Percentiles rank a stretch among this genome's conserved stretches.
Evolutionary conservation across 352 stramenopile genomes (phyloP).

Genomic region (Thalassiosira hispida): DNA sequence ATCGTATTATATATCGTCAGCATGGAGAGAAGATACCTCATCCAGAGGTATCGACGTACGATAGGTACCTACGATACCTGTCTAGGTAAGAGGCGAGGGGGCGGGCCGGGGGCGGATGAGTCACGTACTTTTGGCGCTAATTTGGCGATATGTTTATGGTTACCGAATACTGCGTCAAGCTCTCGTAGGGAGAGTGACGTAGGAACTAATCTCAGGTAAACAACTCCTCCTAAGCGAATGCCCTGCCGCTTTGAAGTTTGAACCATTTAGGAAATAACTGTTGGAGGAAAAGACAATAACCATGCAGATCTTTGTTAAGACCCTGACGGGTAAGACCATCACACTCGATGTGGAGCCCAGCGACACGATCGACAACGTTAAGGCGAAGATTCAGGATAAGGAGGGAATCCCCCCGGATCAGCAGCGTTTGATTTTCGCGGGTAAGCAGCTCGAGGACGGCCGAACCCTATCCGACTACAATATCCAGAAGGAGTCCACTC

Average conservation of each 20-base stretch:
- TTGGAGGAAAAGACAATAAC: conserved; percentile 32
- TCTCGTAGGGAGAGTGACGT: too few species aligned
- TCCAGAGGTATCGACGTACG: too few species aligned
- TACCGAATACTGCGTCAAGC: too few species aligned
- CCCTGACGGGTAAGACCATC: conserved; percentile 98
- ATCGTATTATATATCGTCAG: too few species aligned
- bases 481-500: conserved; percentile 96
- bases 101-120: too few species aligned
- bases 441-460: conserved; percentile 91
- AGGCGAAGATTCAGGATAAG: conserved; percentile 99
- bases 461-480: conserved; percentile 91
- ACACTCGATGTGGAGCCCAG: conserved; percentile 99
- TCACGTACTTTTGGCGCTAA: too few species aligned
- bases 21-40: too few species aligned
- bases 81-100: too few species aligned
- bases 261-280: neutral
- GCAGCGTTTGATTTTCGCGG: conserved; percentile 90
- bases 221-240: too few species aligned
- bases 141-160: too few species aligned
- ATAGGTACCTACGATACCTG: too few species aligned
- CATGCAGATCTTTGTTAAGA: conserved; percentile 94
- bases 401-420: conserved; percentile 93
- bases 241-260: neutral
- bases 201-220: too few species aligned
- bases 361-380: conserved; percentile 99